These are phyloP conservation scores for Solanum etuberosum DNA, from an alignment of 257 asterid species.

Conservation along the genomic window DNA sequence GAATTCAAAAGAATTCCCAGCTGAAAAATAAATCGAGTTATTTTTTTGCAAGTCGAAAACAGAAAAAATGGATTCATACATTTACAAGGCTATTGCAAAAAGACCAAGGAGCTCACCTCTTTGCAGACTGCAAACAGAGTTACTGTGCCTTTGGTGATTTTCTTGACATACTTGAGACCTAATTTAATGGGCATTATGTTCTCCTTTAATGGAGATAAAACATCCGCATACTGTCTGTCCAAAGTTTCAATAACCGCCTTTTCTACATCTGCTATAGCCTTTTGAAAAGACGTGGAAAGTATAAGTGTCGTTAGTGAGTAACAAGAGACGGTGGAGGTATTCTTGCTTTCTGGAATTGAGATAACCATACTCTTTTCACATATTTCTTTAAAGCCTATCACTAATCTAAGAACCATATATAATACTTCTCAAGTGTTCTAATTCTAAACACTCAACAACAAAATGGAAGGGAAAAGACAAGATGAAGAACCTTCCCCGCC, in stretches of 20 bases:
- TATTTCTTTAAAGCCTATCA: background rate
- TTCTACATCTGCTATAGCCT: slow-evolving; percentile 92
- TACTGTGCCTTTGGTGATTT: slow-evolving; percentile 58
- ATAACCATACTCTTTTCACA: background rate
- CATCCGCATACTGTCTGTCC: slow-evolving; percentile 80
- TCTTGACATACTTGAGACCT: slow-evolving; percentile 81
- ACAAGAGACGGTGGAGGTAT: background rate
- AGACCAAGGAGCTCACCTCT: slow-evolving; percentile 31
- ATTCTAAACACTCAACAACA: background rate
- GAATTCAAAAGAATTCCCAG: slow-evolving; percentile 81
- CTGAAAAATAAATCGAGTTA: slow-evolving; percentile 23
- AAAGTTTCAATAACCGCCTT: slow-evolving; percentile 71
- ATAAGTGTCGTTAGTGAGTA: background rate
- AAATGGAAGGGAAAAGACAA: background rate
- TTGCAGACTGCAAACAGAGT: slow-evolving; percentile 33
- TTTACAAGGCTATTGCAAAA: background rate
- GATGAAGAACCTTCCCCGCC: background rate
- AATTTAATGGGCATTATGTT: slow-evolving; percentile 63
- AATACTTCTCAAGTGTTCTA: background rate
- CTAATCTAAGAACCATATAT: background rate
- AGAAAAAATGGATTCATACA: background rate
- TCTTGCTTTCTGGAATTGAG: background rate
- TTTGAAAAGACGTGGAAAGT: background rate
- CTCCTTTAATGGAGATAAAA: slow-evolving; percentile 74
- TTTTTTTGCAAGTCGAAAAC: background rate